Conservation (phyloP, 2,329 filamentous ascomycete species). For the Didymosphaeria variabile region DNA sequence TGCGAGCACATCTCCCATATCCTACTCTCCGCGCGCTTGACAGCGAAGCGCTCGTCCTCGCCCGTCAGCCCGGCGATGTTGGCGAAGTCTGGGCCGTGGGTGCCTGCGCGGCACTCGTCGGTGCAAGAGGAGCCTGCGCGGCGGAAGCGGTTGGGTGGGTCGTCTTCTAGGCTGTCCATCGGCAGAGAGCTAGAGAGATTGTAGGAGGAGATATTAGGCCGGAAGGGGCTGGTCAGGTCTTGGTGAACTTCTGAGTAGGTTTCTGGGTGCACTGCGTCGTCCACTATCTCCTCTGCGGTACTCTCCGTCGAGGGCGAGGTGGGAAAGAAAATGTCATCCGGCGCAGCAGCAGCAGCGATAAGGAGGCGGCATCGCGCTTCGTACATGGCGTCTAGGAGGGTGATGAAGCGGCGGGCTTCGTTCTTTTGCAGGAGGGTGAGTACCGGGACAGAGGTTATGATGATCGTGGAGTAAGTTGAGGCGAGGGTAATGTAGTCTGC, state of each 20-base stretch:
- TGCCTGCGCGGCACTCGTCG: slow-evolving; percentile 35
- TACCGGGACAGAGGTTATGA: slow-evolving; percentile 74
- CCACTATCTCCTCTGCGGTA: slow-evolving; percentile 26
- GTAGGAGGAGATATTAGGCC: slow-evolving; percentile 79
- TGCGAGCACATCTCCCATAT: slow-evolving; percentile 83
- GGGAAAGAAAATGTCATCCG: slow-evolving; percentile 82
- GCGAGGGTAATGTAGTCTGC: slow-evolving; percentile 86
- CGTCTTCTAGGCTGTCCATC: slow-evolving; percentile 59
- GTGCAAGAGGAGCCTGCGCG: slow-evolving; percentile 35
- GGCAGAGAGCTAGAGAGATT: slow-evolving; percentile 50
- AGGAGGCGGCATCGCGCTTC: slow-evolving; percentile 82
- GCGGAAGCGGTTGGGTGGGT: slow-evolving; percentile 56
- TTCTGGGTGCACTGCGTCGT: slow-evolving; percentile 69
- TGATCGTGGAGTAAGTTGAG: slow-evolving; percentile 80
- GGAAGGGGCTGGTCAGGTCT: slow-evolving; percentile 77
- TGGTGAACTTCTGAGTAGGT: slow-evolving; percentile 79
- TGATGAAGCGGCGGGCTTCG: slow-evolving; percentile 82
- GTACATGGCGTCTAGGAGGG: slow-evolving; percentile 77
- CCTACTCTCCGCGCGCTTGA: slow-evolving; percentile 78
- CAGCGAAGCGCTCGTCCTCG: slow-evolving; percentile 83
- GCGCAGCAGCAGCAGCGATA: slow-evolving; percentile 71
- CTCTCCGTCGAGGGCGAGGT: neutral
- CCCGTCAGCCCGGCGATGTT: slow-evolving; percentile 76
- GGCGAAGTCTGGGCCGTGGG: slow-evolving; percentile 66
- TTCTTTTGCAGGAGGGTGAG: slow-evolving; percentile 77